Percentiles rank a stretch among this genome's conserved stretches.
These are phyloP conservation scores for Claviceps africana DNA, from an alignment of 2,329 filamentous ascomycete species.

Conservation along the genomic window DNA sequence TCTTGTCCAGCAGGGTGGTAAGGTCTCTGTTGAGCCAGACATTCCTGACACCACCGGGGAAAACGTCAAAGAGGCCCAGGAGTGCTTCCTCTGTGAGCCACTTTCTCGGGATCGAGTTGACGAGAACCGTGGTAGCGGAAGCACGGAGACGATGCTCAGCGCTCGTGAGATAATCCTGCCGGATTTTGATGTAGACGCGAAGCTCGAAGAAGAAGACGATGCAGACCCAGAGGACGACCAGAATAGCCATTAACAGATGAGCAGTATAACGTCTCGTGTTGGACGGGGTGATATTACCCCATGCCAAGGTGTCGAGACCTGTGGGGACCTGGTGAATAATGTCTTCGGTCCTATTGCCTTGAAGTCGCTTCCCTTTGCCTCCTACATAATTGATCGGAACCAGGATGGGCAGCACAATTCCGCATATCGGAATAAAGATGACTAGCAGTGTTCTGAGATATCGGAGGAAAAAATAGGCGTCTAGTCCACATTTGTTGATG, in stretches of 20 bases:
- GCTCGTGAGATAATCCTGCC: conserved; percentile 87
- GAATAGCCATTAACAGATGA: conserved; percentile 66
- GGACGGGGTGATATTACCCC: conserved; percentile 63
- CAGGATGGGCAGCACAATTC: conserved; percentile 69
- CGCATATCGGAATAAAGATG: conserved; percentile 75
- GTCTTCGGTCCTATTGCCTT: conserved; percentile 18
- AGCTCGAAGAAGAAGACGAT: conserved; percentile 78
- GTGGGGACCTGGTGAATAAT: conserved; percentile 18
- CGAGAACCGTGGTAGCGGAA: conserved; percentile 88
- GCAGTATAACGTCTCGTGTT: conserved; percentile 65
- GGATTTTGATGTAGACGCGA: conserved; percentile 76
- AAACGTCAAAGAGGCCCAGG: conserved; percentile 79
- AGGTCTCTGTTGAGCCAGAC: conserved; percentile 94
- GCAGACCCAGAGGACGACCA: conserved; percentile 72
- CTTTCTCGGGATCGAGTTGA: conserved; percentile 77
- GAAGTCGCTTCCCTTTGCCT: conserved; percentile 46
- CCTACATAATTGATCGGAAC: conserved; percentile 71
- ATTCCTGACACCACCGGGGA: conserved; percentile 86
- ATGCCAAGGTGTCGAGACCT: conserved; percentile 71
- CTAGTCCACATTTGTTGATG: conserved; percentile 88
- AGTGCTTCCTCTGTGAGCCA: conserved; percentile 80
- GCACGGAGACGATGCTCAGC: conserved; percentile 87
- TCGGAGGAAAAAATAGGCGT: conserved; percentile 94
- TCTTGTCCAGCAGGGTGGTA: conserved; percentile 70
- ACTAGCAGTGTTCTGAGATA: conserved; percentile 67